These are phyloP conservation scores for Atkinsonella hypoxylon DNA, from an alignment of 2,329 filamentous ascomycete species.

Conservation along the genomic window DNA sequence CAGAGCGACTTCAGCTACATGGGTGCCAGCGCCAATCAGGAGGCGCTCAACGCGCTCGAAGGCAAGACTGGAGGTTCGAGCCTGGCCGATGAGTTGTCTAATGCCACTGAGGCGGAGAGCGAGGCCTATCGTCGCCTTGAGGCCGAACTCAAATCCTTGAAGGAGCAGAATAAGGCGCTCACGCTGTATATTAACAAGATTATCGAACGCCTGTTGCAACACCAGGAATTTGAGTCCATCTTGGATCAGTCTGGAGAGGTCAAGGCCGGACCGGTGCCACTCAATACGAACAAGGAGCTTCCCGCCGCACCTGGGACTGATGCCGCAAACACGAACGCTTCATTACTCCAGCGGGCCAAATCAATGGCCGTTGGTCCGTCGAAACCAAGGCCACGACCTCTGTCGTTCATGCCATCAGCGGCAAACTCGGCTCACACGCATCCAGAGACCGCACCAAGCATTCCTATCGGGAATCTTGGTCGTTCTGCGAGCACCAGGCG, in stretches of 20 bases:
- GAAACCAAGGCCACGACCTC: slow-evolving; percentile 40
- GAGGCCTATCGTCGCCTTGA: slow-evolving; percentile 59
- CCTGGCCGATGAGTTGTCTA: slow-evolving; percentile 81
- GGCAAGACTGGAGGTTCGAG: slow-evolving; percentile 41
- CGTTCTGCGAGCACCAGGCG: slow-evolving; percentile 43
- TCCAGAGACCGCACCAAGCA: slow-evolving; percentile 63
- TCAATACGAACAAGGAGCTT: slow-evolving; percentile 69
- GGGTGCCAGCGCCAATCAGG: slow-evolving; percentile 45
- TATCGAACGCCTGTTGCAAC: slow-evolving; percentile 85
- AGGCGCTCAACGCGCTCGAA: slow-evolving; percentile 52
- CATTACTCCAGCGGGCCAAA: slow-evolving; percentile 49
- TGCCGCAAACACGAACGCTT: slow-evolving; percentile 25
- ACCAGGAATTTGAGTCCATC: slow-evolving; percentile 91
- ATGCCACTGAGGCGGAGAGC: slow-evolving; percentile 47
- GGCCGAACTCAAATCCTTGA: slow-evolving; percentile 63
- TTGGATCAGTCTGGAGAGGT: slow-evolving; percentile 64
- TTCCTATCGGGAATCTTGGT: slow-evolving; percentile 52
- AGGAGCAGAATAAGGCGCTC: slow-evolving; percentile 93
- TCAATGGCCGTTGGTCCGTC: slow-evolving; percentile 40
- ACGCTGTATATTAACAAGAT: slow-evolving; percentile 99
- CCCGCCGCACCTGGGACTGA: slow-evolving; percentile 48
- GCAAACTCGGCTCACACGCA: slow-evolving; percentile 40
- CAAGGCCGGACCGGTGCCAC: slow-evolving; percentile 16
- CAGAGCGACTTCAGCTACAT: slow-evolving; percentile 70
- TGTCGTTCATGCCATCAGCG: slow-evolving; percentile 41